A percentile compares a stretch with the other conserved stretches of the same genome.
Conservation (phyloP, 2,329 filamentous ascomycete genomes). For the Calonectria pseudoturangicola region DNA sequence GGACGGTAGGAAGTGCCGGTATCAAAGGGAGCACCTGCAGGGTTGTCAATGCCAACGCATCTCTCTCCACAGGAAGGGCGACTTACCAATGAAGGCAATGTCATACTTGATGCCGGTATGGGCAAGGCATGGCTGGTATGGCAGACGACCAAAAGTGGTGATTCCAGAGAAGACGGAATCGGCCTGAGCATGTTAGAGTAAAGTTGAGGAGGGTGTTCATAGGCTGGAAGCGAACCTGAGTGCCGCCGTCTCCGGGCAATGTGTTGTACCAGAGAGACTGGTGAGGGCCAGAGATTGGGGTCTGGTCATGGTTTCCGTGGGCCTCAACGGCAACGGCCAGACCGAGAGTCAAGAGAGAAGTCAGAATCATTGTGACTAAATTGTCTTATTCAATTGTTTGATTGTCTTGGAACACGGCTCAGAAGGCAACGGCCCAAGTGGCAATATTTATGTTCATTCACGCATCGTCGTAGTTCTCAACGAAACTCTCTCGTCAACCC, state of each 20-base stretch:
- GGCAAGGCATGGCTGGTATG: slow-evolving; percentile 85
- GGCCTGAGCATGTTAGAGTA: slow-evolving; percentile 69
- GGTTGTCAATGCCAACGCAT: slow-evolving; percentile 25
- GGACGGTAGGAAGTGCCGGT: slow-evolving; percentile 90
- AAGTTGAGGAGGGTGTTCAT: neutral
- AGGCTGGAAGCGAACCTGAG: slow-evolving; percentile 72
- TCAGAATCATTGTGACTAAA: slow-evolving; percentile 53
- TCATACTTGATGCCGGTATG: slow-evolving; percentile 83
- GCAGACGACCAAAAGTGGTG: slow-evolving; percentile 87
- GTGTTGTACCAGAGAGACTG: slow-evolving; percentile 88
- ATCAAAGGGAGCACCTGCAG: slow-evolving; percentile 86
- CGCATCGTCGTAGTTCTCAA: neutral
- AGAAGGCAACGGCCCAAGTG: neutral
- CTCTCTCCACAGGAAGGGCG: slow-evolving; percentile 36
- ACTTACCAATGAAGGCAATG: slow-evolving; percentile 86
- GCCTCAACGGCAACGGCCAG: slow-evolving; percentile 71
- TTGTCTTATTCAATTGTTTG: neutral
- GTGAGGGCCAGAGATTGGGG: slow-evolving; percentile 80
- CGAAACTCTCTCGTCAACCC: neutral
- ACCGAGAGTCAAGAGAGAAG: slow-evolving; percentile 57
- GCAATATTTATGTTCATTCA: slow-evolving; percentile 28
- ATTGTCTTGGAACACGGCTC: neutral
- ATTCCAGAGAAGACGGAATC: slow-evolving; percentile 94
- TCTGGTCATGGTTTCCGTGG: slow-evolving; percentile 77
- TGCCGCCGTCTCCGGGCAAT: slow-evolving; percentile 88